phyloP scores from a whole-genome alignment of 805 yeast species.

The Starmerella potacharoeniae region DNA sequence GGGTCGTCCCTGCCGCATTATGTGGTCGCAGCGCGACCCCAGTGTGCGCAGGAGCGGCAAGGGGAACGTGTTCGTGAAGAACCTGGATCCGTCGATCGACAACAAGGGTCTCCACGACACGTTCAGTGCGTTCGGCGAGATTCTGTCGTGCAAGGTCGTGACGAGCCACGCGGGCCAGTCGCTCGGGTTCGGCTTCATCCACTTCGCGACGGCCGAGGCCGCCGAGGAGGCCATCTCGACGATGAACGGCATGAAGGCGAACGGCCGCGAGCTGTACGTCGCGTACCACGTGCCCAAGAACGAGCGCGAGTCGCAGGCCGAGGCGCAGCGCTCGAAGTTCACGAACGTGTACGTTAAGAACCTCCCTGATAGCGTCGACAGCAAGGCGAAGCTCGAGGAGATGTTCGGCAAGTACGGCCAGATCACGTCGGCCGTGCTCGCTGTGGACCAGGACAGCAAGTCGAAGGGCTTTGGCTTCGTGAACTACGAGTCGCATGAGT shows the following conservation, averaged over 20 bases:
- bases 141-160: slow-evolving; percentile 94
- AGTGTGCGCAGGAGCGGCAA: slow-evolving; percentile 87
- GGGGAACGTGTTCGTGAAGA: slow-evolving; percentile 95
- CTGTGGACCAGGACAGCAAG: slow-evolving; percentile 74
- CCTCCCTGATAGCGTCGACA: slow-evolving; percentile 50
- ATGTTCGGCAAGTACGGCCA: slow-evolving; percentile 65
- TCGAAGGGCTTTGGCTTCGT: slow-evolving; percentile 94
- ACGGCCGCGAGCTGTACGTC: slow-evolving; percentile 90
- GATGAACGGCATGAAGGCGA: slow-evolving; percentile 95
- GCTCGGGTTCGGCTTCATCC: slow-evolving; percentile 95
- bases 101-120: slow-evolving; percentile 98
- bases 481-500: slow-evolving; percentile 76
- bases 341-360: slow-evolving; percentile 95
- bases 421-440: slow-evolving; percentile 72
- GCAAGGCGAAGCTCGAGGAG: slow-evolving; percentile 43
- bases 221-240: slow-evolving; percentile 92
- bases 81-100: slow-evolving; percentile 95
- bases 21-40: slow-evolving; percentile 99
- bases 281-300: slow-evolving; percentile 86
- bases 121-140: slow-evolving; percentile 90
- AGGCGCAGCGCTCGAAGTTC: slow-evolving; percentile 81
- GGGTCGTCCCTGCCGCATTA: slow-evolving; percentile 95
- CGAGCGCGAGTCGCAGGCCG: slow-evolving; percentile 89
- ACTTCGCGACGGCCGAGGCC: slow-evolving; percentile 84
- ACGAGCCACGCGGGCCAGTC: slow-evolving; percentile 84